Conservation (phyloP, 371 early-diverging fungal genomes). For the Paraphysoderma sedebokerense region DNA sequence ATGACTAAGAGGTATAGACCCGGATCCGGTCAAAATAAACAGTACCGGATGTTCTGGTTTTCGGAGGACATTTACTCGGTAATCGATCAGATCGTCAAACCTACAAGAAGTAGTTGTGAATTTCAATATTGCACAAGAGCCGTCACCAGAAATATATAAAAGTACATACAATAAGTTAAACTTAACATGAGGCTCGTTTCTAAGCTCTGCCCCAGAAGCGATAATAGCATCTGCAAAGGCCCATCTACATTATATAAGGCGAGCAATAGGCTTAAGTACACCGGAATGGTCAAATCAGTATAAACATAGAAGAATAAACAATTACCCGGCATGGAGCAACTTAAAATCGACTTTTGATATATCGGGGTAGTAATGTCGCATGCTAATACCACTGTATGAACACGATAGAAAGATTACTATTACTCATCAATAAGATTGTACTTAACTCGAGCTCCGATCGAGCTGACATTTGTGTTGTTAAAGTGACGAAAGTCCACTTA, state of each 20-base stretch:
- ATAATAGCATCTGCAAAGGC: not conserved
- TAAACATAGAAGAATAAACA: not conserved
- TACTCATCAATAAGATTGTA: too few species aligned
- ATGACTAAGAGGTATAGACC: not conserved
- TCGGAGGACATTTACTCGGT: not conserved
- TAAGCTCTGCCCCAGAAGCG: not conserved
- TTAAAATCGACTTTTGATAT: not conserved
- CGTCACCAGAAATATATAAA: not conserved
- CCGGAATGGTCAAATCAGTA: not conserved
- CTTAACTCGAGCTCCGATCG: too few species aligned
- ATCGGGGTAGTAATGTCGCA: not conserved
- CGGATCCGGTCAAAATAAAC: not conserved
- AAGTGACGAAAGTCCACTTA: not conserved
- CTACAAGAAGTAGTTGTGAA: too few species aligned
- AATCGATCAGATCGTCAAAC: constrained; percentile 1
- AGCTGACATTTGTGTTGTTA: too few species aligned
- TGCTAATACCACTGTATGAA: not conserved
- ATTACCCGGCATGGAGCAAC: not conserved
- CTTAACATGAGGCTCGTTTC: not conserved
- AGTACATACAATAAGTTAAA: not conserved
- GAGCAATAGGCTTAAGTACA: not conserved
- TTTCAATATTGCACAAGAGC: too few species aligned
- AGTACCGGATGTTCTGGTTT: not conserved
- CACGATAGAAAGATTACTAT: too few species aligned
- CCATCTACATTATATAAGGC: not conserved